Evolutionary conservation across 768 basidiomycete species (phyloP), one percentile per base, ranked within the genome.

Genomic region (Porpolomopsis calyptriformis): DNA sequence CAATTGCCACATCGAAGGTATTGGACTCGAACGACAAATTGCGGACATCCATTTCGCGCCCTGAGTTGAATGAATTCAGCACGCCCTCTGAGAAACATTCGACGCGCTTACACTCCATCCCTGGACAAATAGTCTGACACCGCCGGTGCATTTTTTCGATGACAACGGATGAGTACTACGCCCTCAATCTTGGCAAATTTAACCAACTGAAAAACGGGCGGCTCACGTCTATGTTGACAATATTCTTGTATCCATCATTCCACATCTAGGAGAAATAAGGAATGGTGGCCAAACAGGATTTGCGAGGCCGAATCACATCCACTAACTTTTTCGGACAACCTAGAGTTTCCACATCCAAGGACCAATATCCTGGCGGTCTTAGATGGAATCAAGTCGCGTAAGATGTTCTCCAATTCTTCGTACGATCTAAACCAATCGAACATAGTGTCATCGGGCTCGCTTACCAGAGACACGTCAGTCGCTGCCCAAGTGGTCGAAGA

Each of bases 381-480:
- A 50, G 76, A 63, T 0, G 84, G 85, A 18, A 91, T 72, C 25
- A 82, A 64, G 26, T 72, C 72, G 33, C 71, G 70, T 16, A 91
- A 60, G 16, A 81, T 61, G 40, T 71, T 61, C 5, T 79, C 72
- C n/a, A 91, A 66, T 47, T 91, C 86, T 2, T 61, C 59, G 54
- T 89, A 91, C 7, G 79, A 77, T 59, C 87, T 89, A 68, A 89
- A 89, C 88, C 88, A 91, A 63, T 91, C 88, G 51, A 85, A 89
- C 4, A 74, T 66, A 3, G 64, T 64, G n/a, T 76, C 75, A 14
- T 71, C 66, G 4, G 68, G 57, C 60, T 83, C 80, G 54, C 84
- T 85, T 53, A 46, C 31, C 45, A 42, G 27, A 48, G 27, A 40
- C 35, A 47, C 34, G 20, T 34, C 47, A 23, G 16, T 40, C 48